These are phyloP conservation scores for Ceratocystis alfenasii DNA, from an alignment of 2,329 filamentous ascomycete species.

Conservation along the genomic window DNA sequence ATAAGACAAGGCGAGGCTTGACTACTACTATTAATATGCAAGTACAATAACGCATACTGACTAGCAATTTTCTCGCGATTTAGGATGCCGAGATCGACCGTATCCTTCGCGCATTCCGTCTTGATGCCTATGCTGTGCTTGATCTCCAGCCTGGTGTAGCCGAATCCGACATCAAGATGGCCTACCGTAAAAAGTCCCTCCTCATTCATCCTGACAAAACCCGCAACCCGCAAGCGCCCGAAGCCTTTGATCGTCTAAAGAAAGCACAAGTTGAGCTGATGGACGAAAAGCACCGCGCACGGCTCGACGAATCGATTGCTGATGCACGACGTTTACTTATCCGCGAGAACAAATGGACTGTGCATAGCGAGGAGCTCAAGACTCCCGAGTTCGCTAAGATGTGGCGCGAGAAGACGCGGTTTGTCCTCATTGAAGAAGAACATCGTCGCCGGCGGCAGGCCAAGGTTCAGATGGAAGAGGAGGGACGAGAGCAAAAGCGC, in stretches of 20 bases:
- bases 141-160: conserved; percentile 91
- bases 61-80: not conserved
- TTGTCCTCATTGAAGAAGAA: conserved; percentile 88
- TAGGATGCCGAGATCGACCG: conserved; percentile 92
- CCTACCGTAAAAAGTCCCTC: conserved; percentile 95
- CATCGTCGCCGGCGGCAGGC: conserved; percentile 69
- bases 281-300: conserved; percentile 81
- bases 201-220: conserved; percentile 99
- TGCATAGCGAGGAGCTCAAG: conserved; percentile 76
- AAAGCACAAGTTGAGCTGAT: conserved; percentile 85
- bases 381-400: conserved; percentile 69
- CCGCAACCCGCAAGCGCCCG: conserved; percentile 75
- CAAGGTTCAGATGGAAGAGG: conserved; percentile 92
- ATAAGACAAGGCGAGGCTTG: not conserved
- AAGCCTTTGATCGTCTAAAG: conserved; percentile 92
- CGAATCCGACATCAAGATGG: conserved; percentile 88
- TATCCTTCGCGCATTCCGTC: conserved; percentile 79
- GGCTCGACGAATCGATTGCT: conserved; percentile 86
- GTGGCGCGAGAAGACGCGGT: conserved; percentile 83
- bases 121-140: conserved; percentile 74
- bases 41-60: not conserved
- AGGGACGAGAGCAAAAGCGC: conserved; percentile 76
- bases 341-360: conserved; percentile 84
- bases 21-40: too few relatives aligned
- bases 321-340: conserved; percentile 93